Percentiles rank a stretch among this genome's conserved stretches.
phyloP scores from a whole-genome alignment of 2,329 filamentous ascomycete genomes.

The Whalleya microplaca region DNA sequence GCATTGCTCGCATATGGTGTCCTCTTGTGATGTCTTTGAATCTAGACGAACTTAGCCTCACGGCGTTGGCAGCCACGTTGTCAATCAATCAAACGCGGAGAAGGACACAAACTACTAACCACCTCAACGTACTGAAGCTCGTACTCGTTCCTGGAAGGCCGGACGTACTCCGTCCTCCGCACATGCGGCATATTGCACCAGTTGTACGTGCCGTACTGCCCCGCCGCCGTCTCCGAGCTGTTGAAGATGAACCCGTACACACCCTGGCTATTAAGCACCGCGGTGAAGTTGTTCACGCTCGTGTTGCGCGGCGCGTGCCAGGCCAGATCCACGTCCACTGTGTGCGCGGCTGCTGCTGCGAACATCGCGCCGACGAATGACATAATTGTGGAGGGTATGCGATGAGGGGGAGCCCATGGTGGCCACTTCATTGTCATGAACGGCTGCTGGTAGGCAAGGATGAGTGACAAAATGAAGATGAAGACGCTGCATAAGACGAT shows the following conservation, averaged over 20 bases:
- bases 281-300: slow-evolving; percentile 63
- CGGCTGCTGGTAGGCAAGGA: neutral
- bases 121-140: slow-evolving; percentile 76
- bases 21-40: slow-evolving; percentile 84
- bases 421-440: neutral
- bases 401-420: neutral
- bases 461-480: neutral
- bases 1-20: slow-evolving; percentile 79
- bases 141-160: slow-evolving; percentile 53
- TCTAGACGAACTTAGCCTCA: slow-evolving; percentile 44
- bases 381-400: neutral
- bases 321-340: slow-evolving; percentile 45
- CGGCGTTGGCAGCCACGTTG: neutral
- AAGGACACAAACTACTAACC: slow-evolving; percentile 46
- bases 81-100: no score
- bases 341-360: no score
- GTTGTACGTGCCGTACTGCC: slow-evolving; percentile 69
- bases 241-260: slow-evolving; percentile 78
- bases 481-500: neutral
- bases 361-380: neutral
- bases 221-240: slow-evolving; percentile 60
- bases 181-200: slow-evolving; percentile 91
- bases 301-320: slow-evolving; percentile 64
- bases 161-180: slow-evolving; percentile 66
- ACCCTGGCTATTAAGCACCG: slow-evolving; percentile 61